A percentile compares a stretch with the other conserved stretches of the same genome.
These are phyloP conservation scores for Aquilaria yunnanensis DNA, from an alignment of 345 rosid species.

Conservation along the genomic window DNA sequence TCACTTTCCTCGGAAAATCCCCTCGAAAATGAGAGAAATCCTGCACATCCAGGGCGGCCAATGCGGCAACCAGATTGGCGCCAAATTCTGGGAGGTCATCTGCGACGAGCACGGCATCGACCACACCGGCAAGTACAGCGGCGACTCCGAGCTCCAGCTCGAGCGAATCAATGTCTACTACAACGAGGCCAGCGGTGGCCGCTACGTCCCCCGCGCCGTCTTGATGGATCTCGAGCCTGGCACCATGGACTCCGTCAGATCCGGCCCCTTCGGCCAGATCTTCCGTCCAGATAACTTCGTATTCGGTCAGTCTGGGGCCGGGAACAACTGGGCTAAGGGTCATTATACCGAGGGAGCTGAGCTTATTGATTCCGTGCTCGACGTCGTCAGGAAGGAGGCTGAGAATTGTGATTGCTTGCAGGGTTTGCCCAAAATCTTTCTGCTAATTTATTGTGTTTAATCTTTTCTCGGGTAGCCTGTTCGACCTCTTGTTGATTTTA, in stretches of 20 bases:
- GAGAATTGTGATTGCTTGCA: conserved; percentile 17
- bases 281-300: conserved; percentile 14
- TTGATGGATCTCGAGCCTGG: conserved; percentile 13
- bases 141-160: conserved; percentile 10
- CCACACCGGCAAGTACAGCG: conserved; percentile 7
- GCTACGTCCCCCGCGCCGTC: conserved; percentile 13
- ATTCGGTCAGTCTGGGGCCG: conserved; percentile 13
- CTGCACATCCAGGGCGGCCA: conserved; percentile 16
- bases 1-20: neutral
- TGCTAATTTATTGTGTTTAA: neutral
- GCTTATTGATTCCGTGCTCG: conserved; percentile 14
- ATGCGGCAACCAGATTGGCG: conserved; percentile 15
- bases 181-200: conserved; percentile 9
- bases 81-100: conserved; percentile 10
- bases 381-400: conserved; percentile 13
- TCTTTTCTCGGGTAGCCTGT: neutral
- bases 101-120: conserved; percentile 15
- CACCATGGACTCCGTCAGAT: conserved; percentile 13
- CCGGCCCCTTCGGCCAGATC: conserved; percentile 12
- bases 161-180: conserved; percentile 14
- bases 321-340: conserved; percentile 13
- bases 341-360: conserved; percentile 15
- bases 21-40: conserved; percentile 13
- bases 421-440: neutral
- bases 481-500: neutral